Evolutionary conservation across 2,329 filamentous ascomycete genomes (phyloP), one percentile per base, ranked within the genome.

Genomic region (Exophiala oligosperma): DNA sequence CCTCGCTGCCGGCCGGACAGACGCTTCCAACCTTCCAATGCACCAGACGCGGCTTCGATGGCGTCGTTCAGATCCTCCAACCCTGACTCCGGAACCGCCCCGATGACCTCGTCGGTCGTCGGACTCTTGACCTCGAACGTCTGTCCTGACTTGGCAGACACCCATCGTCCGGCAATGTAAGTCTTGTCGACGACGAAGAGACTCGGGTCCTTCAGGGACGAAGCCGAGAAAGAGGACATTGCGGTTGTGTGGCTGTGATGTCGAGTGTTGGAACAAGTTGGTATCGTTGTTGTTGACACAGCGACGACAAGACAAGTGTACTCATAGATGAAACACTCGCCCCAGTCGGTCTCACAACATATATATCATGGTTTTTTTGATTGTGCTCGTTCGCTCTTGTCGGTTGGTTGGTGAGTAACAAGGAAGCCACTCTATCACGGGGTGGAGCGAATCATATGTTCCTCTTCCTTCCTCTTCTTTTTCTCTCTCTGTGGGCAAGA

Each of bases 61-160:
- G 93, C 93, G 48, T 80, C 80, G 70, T 91, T 83, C 41, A 90
- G 88, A 71, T 97, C 93, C 66, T 84, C 78, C 61, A 81, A 79
- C 66, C 86, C 83, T 80, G 93, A 94, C 70, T 97, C 76, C 63
- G 94, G 91, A 71, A 87, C 88, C n/a, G 84, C 89, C 59, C 90
- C 92, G 67, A 97, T 92, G 29, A 89, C 73, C 65, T 88, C 82
- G 65, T 89, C 89, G 14, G 90, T 90, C 1, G 91, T 87, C 5
- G 93, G 93, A 73, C 97, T 91, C 35, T 17, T 49, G 60, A 97
- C 90, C 72, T 93, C 86, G 73, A 97, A 97, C 44, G 90, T 96
- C 82, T 94, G 87, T 71, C 91, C 91, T 0, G 91, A 95, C 71
- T 85, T 85, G 67, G 92, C 90, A 66, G 83, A 81, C 62, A 94